A percentile compares a stretch with the other conserved stretches of the same genome.
phyloP scores from a whole-genome alignment of 2,329 filamentous ascomycete genomes.

The Aspergillus sp. region DNA sequence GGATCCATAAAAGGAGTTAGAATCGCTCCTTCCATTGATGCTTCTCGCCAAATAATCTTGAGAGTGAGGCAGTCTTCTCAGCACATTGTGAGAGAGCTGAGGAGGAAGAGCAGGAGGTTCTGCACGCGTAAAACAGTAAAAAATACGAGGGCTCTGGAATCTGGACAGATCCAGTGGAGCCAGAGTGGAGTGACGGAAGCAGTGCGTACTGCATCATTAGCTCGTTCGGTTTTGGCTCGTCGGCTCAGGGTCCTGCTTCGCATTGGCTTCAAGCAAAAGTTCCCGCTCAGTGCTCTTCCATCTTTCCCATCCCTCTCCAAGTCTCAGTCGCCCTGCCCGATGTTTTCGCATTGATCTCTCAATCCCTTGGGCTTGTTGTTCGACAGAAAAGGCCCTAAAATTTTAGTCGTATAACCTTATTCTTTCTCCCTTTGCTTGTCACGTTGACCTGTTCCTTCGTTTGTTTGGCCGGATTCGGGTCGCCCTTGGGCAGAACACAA shows the following conservation, averaged over 20 bases:
- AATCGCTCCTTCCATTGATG: neutral
- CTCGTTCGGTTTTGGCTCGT: neutral
- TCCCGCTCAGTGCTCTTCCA: neutral
- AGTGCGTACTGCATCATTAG: slow-evolving; percentile 1
- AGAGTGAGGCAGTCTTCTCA: neutral
- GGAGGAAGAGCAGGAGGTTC: neutral
- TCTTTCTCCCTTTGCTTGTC: neutral
- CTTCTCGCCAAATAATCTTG: neutral
- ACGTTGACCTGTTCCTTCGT: neutral
- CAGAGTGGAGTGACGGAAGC: slow-evolving; percentile 6
- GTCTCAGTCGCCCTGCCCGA: neutral
- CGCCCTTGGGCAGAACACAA: neutral
- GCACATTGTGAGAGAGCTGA: neutral
- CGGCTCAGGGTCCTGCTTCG: neutral
- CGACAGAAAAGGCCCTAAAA: neutral
- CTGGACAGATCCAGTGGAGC: neutral
- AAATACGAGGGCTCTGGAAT: neutral
- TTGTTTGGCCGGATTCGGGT: neutral
- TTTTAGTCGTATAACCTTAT: neutral
- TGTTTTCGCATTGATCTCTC: neutral
- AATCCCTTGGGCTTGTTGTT: neutral
- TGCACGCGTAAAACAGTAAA: neutral
- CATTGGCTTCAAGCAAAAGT: neutral
- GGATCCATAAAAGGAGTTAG: slow-evolving; percentile 10
- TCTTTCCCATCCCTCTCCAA: neutral